phyloP scores from a whole-genome alignment of 352 stramenopile species.

The Pythium myriotylum region DNA sequence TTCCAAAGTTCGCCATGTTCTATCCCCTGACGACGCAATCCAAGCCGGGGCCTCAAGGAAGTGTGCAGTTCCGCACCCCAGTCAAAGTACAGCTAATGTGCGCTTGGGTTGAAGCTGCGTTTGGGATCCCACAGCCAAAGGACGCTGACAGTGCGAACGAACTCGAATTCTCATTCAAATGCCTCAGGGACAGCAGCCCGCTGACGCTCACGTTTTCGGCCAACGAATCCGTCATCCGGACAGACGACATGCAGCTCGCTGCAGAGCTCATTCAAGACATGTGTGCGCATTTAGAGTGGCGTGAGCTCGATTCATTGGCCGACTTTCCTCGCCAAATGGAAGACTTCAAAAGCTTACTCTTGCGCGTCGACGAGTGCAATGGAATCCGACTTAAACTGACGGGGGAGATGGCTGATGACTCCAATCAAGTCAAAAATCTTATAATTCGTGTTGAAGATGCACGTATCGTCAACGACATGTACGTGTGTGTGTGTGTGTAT shows the following conservation, averaged over 20 bases:
- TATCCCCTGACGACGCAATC: slow-evolving; percentile 40
- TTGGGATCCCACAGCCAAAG: slow-evolving; percentile 45
- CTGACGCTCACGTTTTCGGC: slow-evolving; percentile 51
- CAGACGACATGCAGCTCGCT: slow-evolving; percentile 86
- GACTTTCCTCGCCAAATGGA: slow-evolving; percentile 91
- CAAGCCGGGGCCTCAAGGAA: slow-evolving; percentile 44
- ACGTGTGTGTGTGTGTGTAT: slow-evolving; percentile 37
- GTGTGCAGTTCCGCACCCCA: slow-evolving; percentile 70
- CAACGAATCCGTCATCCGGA: slow-evolving; percentile 69
- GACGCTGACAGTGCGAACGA: slow-evolving; percentile 37
- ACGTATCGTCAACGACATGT: slow-evolving; percentile 93
- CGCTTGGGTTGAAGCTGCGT: slow-evolving; percentile 70
- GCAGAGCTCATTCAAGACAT: slow-evolving; percentile 91
- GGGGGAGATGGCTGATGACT: slow-evolving; percentile 93
- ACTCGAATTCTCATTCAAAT: slow-evolving; percentile 61
- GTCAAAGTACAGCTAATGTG: slow-evolving; percentile 77
- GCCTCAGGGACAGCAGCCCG: slow-evolving; percentile 52
- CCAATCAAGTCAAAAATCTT: slow-evolving; percentile 90
- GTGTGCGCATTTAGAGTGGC: slow-evolving; percentile 78
- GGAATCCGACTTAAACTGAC: slow-evolving; percentile 87
- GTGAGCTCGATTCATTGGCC: slow-evolving; percentile 80
- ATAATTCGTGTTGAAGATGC: slow-evolving; percentile 92
- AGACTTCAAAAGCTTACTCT: slow-evolving; percentile 68
- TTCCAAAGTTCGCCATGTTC: slow-evolving; percentile 91
- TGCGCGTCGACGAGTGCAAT: slow-evolving; percentile 89